Conservation (phyloP, 805 yeast species). For the Metschnikowia kunwiensis region DNA sequence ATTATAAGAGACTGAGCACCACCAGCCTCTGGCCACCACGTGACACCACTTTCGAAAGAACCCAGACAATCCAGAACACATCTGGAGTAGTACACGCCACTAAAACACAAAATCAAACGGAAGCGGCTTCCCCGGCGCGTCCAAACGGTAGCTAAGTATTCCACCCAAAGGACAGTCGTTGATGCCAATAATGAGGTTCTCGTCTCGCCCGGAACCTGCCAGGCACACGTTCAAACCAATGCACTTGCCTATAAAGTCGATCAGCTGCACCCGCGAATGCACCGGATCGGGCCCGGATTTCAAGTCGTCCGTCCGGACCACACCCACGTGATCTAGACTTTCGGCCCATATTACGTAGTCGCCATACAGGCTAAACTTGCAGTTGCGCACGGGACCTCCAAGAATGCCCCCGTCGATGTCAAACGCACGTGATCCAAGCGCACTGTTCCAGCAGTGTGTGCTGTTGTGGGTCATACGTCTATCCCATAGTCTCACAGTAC, state of each 20-base stretch:
- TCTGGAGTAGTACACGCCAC: too few species aligned
- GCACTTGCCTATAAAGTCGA: constrained; percentile 57
- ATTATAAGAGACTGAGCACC: too few species aligned
- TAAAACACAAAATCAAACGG: constrained; percentile 39
- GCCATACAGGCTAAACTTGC: constrained; percentile 48
- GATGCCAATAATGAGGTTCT: constrained; percentile 50
- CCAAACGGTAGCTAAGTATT: constrained; percentile 45
- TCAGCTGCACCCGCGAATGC: constrained; percentile 37
- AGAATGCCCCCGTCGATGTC: constrained; percentile 16
- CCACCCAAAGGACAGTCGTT: constrained; percentile 59
- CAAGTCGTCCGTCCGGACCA: constrained; percentile 39
- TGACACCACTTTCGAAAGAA: too few species aligned
- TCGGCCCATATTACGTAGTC: constrained; percentile 48
- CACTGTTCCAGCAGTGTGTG: constrained; percentile 34
- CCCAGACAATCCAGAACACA: too few species aligned
- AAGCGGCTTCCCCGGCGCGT: constrained; percentile 31
- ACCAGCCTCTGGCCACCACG: too few species aligned
- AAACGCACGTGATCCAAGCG: constrained; percentile 26
- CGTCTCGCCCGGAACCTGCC: constrained; percentile 42
- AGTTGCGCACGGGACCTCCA: constrained; percentile 53
- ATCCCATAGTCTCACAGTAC: constrained; percentile 54
- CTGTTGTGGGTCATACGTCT: constrained; percentile 32
- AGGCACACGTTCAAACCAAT: constrained; percentile 51
- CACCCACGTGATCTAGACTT: constrained; percentile 54
- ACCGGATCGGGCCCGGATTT: constrained; percentile 10